Percentiles rank a stretch among this genome's conserved stretches.
Evolutionary conservation across 2,329 filamentous ascomycete genomes (phyloP).

Genomic region (Parascedosporium putredinis): DNA sequence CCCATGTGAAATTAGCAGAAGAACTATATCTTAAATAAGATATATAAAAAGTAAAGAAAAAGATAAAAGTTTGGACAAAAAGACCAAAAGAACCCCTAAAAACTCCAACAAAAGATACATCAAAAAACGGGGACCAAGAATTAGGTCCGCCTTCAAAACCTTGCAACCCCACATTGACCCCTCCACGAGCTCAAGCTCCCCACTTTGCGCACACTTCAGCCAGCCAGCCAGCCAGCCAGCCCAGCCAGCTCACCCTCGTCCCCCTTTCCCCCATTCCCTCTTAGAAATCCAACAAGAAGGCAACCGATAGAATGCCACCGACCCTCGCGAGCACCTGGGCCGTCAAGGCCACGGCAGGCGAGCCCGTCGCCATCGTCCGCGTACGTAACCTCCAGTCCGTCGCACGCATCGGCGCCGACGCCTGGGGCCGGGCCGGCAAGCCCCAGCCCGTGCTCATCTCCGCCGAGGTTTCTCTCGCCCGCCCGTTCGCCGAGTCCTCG

Average conservation of each 20-base stretch:
- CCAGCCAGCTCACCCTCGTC: not conserved
- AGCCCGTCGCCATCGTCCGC: conserved; percentile 42
- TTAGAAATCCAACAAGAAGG: too few relatives aligned
- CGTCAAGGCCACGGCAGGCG: conserved; percentile 28
- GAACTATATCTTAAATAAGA: too few relatives aligned
- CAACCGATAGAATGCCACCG: conserved; percentile 4
- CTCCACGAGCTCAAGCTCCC: too few relatives aligned
- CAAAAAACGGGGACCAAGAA: too few relatives aligned
- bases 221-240: not conserved
- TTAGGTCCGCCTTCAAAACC: too few relatives aligned
- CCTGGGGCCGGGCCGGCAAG: conserved; percentile 52
- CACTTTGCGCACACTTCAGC: not conserved
- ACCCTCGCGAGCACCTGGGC: conserved; percentile 19
- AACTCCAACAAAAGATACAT: too few relatives aligned
- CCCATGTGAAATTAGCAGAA: too few relatives aligned
- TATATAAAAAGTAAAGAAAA: too few relatives aligned
- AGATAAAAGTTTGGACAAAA: too few relatives aligned
- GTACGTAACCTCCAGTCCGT: conserved; percentile 51
- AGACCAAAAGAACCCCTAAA: too few relatives aligned
- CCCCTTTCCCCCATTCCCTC: not conserved
- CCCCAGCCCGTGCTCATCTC: conserved; percentile 54
- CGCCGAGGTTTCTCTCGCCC: conserved; percentile 44
- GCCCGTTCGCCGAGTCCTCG: conserved; percentile 47
- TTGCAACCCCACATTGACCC: too few relatives aligned
- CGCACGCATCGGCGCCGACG: conserved; percentile 50